Percentiles rank a stretch among this genome's conserved stretches.
Conservation (phyloP, 2,329 filamentous ascomycete genomes). For the Boeremia exigua region DNA sequence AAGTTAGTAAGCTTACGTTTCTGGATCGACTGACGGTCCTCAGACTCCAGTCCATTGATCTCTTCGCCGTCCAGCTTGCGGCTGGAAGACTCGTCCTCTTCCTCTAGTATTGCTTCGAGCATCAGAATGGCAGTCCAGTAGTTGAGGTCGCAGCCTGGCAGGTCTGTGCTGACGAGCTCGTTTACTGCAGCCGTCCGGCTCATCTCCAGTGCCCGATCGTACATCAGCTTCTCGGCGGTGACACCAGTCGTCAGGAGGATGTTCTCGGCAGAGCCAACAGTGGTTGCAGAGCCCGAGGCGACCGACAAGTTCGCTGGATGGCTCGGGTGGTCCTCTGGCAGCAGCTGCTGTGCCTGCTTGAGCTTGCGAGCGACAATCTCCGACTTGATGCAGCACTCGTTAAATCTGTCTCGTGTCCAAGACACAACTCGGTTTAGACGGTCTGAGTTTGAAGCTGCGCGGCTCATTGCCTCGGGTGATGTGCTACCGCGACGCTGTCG, state of each 20-base stretch:
- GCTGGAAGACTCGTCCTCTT: conserved; percentile 68
- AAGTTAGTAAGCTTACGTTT: conserved; percentile 64
- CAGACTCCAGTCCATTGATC: conserved; percentile 65
- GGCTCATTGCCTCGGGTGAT: conserved; percentile 49
- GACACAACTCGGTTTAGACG: conserved; percentile 94
- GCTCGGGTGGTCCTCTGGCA: conserved; percentile 84
- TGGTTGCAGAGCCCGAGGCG: conserved; percentile 63
- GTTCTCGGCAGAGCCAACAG: conserved; percentile 72
- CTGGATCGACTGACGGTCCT: conserved; percentile 75
- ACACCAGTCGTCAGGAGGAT: conserved; percentile 86
- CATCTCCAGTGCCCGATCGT: conserved; percentile 96
- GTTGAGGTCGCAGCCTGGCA: conserved; percentile 86
- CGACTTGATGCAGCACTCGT: conserved; percentile 95
- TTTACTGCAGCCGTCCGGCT: conserved; percentile 92
- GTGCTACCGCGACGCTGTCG: conserved; percentile 71
- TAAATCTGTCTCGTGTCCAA: conserved; percentile 93
- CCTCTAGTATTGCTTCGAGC: conserved; percentile 92
- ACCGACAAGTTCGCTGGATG: conserved; percentile 79
- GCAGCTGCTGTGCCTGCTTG: conserved; percentile 79
- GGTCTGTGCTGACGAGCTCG: conserved; percentile 89
- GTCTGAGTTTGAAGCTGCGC: conserved; percentile 58
- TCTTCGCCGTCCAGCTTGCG: conserved; percentile 54
- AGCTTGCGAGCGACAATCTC: conserved; percentile 91
- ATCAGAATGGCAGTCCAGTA: conserved; percentile 94
- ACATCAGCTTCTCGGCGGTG: conserved; percentile 97